These are phyloP conservation scores for Penicillium brasilianum DNA, from an alignment of 2,329 filamentous ascomycete species.

Conservation along the genomic window DNA sequence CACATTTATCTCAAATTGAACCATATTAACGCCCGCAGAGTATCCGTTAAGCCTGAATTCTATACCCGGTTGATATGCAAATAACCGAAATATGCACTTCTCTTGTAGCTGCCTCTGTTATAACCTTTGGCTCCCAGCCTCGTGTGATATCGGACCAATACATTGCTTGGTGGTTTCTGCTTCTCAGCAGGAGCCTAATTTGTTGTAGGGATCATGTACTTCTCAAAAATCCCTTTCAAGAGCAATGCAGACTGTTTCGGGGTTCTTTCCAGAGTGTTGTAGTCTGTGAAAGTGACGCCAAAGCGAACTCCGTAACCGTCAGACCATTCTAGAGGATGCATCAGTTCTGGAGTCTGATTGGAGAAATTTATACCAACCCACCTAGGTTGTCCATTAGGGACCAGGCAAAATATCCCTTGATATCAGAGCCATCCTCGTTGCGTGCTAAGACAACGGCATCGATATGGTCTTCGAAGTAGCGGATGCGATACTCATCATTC, in stretches of 20 bases:
- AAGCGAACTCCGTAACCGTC: conserved; percentile 36
- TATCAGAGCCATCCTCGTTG: conserved; percentile 28
- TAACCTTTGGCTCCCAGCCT: neutral
- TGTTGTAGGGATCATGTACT: conserved; percentile 15
- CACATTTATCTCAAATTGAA: neutral
- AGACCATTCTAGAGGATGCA: conserved; percentile 32
- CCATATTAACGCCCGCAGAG: neutral
- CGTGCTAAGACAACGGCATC: conserved; percentile 43
- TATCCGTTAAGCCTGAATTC: neutral
- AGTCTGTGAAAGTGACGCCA: conserved; percentile 36
- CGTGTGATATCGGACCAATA: neutral
- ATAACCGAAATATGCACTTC: neutral
- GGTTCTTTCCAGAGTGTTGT: conserved; percentile 33
- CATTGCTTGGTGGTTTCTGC: neutral
- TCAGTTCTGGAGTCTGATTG: neutral
- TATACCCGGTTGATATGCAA: neutral
- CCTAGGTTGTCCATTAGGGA: conserved; percentile 42
- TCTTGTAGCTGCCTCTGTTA: neutral
- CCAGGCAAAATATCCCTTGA: conserved; percentile 43
- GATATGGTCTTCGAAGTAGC: conserved; percentile 48
- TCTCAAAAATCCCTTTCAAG: conserved; percentile 26
- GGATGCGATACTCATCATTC: conserved; percentile 44
- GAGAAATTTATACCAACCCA: conserved; percentile 22
- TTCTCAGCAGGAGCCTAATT: neutral
- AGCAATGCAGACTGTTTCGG: conserved; percentile 34